Evolutionary conservation across 2,329 filamentous ascomycete genomes (phyloP), one percentile per base, ranked within the genome.

Genomic region (Penicillium capsulatum): DNA sequence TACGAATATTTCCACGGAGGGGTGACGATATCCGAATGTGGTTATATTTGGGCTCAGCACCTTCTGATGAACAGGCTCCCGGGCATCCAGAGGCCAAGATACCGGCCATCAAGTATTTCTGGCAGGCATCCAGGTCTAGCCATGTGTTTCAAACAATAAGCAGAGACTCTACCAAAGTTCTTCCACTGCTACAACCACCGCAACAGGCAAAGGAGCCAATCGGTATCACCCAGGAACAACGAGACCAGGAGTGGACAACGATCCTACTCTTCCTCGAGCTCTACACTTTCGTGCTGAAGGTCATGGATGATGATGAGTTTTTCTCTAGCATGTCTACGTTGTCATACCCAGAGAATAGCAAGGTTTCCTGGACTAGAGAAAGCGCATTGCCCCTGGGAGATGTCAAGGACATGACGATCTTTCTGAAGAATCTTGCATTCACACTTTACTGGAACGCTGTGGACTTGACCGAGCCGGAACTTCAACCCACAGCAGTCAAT

Each of bases 271-370:
- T 98, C 58, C 74, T 98, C 4, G 92, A 98, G 55, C 76, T 98
- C 0, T 98, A 96, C 60, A 88, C 85, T 2, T 97, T 97, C 60
- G 80, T 96, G 2, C 71, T 97, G 9, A 85, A 92, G 53, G 80
- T 97, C 22, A 94, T 91, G 61, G 92, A 98, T 53, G 92, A 98
- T 48, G 91, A 97, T 51, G 92, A 98, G 54, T 98, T 98, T 59
- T 84, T 94, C 46, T 77, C 80, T 40, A 74, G 75, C 39, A 67
- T 77, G 45, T 68, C 64, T 27, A 68, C 71, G 17, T 51, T 68
- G 14, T 51, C 63, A n/a, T 59, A 68, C 61, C 17, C 68, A 62
- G 16, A 70, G 55, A 39, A 76, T 72, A 36, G 73, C 70, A 37
- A 73, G 75, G 48, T 74, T 72, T 63, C 72, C 68, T 45, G 84